These are phyloP conservation scores for Solanum appendiculatum DNA, from an alignment of 257 asterid species.

Conservation along the genomic window DNA sequence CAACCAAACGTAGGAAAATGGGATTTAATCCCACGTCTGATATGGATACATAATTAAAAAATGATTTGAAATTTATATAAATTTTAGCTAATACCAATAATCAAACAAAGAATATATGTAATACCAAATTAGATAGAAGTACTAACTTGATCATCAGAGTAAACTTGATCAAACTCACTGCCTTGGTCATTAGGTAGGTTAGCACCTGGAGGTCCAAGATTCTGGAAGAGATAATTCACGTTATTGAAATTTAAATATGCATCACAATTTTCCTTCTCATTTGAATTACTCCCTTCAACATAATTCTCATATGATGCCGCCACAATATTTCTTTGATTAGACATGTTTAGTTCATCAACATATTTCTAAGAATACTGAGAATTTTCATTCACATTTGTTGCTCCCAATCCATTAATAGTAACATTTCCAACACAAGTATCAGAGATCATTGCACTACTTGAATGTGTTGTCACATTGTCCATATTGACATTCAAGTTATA, in stretches of 20 bases:
- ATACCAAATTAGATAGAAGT: background rate
- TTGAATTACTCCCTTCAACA: background rate
- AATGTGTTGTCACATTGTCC: background rate
- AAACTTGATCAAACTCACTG: background rate
- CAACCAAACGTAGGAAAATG: background rate
- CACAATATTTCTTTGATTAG: background rate
- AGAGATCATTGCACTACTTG: background rate
- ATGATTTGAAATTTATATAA: background rate
- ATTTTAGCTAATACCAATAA: background rate
- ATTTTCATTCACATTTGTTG: background rate
- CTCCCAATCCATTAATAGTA: background rate
- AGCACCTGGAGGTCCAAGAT: background rate
- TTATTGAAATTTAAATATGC: background rate
- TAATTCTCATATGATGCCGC: background rate
- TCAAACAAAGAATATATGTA: background rate
- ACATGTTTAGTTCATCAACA: background rate
- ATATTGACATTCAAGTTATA: background rate
- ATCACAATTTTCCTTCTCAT: background rate
- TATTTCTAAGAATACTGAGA: background rate
- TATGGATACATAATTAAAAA: background rate
- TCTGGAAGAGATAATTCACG: background rate
- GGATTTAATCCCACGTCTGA: rapidly evolving
- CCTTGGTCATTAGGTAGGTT: background rate
- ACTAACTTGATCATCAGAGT: background rate
- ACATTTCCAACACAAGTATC: background rate